These are phyloP conservation scores for Jackrogersella multiformis DNA, from an alignment of 495 filamentous ascomycete genomes.

Conservation along the genomic window DNA sequence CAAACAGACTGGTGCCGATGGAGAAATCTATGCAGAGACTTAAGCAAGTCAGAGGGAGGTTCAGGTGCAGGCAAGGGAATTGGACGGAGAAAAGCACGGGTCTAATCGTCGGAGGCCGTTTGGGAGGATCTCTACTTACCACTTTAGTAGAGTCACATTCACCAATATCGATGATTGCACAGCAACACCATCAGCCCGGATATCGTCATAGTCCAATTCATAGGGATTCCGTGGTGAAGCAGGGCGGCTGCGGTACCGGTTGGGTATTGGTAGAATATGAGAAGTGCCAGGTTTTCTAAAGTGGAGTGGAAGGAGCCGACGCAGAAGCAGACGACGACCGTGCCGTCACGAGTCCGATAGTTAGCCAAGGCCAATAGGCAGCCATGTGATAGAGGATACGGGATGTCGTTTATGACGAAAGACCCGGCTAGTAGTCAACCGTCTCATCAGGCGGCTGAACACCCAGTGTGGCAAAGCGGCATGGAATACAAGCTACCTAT, in stretches of 20 bases:
- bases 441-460: slow-evolving; percentile 30
- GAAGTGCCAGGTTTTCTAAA: slow-evolving; percentile 11
- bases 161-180: slow-evolving; percentile 17
- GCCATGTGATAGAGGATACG: slow-evolving; percentile 34
- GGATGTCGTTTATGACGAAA: slow-evolving; percentile 41
- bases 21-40: slow-evolving; percentile 14
- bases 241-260: slow-evolving; percentile 25
- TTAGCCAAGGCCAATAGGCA: slow-evolving; percentile 24
- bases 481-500: slow-evolving; percentile 26
- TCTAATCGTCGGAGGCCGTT: slow-evolving; percentile 11
- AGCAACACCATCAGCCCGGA: slow-evolving; percentile 30
- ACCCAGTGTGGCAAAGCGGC: slow-evolving; percentile 33
- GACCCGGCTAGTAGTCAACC: slow-evolving; percentile 23
- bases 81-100: slow-evolving; percentile 12
- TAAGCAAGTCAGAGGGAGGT: slow-evolving; percentile 15
- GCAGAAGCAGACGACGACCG: slow-evolving; percentile 22
- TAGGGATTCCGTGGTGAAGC: slow-evolving; percentile 5
- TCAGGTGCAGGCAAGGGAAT: slow-evolving; percentile 19
- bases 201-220: slow-evolving; percentile 20
- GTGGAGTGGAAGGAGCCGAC: slow-evolving; percentile 29
- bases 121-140: slow-evolving; percentile 20
- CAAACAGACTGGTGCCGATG: slow-evolving; percentile 5
- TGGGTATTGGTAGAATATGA: slow-evolving; percentile 21
- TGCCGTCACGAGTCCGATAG: slow-evolving; percentile 34
- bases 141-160: slow-evolving; percentile 33